These are phyloP conservation scores for Stellera chamaejasme DNA, from an alignment of 345 rosid species.

Conservation along the genomic window DNA sequence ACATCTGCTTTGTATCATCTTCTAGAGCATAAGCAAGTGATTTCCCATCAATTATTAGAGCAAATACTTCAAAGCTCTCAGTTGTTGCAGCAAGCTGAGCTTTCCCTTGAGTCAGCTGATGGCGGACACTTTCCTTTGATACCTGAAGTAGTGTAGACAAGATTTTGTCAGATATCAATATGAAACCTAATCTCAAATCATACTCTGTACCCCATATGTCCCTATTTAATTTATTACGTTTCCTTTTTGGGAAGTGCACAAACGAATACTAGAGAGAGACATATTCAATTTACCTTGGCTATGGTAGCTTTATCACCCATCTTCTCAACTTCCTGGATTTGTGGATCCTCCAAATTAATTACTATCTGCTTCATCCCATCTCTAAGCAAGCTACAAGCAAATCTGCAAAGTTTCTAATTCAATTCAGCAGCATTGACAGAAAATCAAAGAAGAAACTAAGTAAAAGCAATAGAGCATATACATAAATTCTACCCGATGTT, in stretches of 20 bases:
- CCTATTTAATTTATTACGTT: too few relatives aligned
- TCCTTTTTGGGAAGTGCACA: too few relatives aligned
- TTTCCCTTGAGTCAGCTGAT: constrained; percentile 58
- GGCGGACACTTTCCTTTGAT: constrained; percentile 52
- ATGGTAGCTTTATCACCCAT: constrained; percentile 52
- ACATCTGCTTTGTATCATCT: constrained; percentile 51
- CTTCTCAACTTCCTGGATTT: constrained; percentile 59
- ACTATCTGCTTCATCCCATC: constrained; percentile 93
- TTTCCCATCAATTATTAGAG: constrained; percentile 89
- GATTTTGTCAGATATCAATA: too few relatives aligned
- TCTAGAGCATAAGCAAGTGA: constrained; percentile 88
- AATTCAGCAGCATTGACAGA: constrained; percentile 14
- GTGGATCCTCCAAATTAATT: constrained; percentile 64
- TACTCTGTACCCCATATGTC: too few relatives aligned
- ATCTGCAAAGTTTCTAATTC: constrained; percentile 42
- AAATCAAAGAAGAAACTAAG: constrained; percentile 4
- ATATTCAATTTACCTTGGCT: constrained; percentile 40
- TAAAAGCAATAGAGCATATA: background rate
- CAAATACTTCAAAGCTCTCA: constrained; percentile 55
- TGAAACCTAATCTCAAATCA: too few relatives aligned
- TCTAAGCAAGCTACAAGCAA: constrained; percentile 87
- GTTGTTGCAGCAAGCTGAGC: constrained; percentile 36
- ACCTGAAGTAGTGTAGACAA: constrained; percentile 32
- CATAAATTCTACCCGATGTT: constrained; percentile 66
- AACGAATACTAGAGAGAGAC: too few relatives aligned